Percentiles rank a stretch among this genome's conserved stretches.
Conservation (phyloP, 352 stramenopile species). For the Globisporangium sylvaticum region DNA sequence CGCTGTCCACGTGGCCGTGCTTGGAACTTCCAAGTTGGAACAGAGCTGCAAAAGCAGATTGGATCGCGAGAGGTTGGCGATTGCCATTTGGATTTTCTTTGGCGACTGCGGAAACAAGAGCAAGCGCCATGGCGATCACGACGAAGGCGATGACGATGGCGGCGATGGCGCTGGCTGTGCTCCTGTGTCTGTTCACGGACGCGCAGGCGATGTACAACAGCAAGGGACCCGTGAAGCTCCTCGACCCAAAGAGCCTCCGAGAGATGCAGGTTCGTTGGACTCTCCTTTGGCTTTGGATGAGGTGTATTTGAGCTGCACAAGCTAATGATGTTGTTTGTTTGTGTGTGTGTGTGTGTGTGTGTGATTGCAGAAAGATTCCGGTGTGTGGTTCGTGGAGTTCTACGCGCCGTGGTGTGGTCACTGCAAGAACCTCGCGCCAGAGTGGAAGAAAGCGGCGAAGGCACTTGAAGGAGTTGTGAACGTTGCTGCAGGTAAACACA, state of each 20-base stretch:
- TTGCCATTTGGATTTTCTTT: conserved; percentile 13
- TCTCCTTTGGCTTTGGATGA: neutral
- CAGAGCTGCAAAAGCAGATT: neutral
- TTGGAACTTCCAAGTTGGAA: no score
- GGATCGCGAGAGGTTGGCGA: neutral
- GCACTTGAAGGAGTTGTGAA: conserved; percentile 88
- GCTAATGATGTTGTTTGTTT: neutral
- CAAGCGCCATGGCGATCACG: conserved; percentile 14
- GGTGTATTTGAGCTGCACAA: neutral
- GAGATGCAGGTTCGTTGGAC: conserved; percentile 44
- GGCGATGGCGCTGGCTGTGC: conserved; percentile 20
- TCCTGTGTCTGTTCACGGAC: conserved; percentile 26
- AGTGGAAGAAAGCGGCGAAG: conserved; percentile 90
- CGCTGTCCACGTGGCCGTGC: conserved; percentile 11
- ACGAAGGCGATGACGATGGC: conserved; percentile 19
- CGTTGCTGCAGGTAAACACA: conserved; percentile 55
- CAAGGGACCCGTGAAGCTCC: conserved; percentile 60
- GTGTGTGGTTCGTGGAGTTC: conserved; percentile 94
- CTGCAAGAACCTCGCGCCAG: conserved; percentile 90
- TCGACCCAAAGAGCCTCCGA: conserved; percentile 69
- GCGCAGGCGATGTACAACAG: conserved; percentile 58
- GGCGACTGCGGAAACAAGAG: neutral
- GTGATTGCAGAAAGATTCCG: conserved; percentile 45
- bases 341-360: neutral
- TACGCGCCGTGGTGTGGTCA: conserved; percentile 95